Evolutionary conservation across 2,329 filamentous ascomycete genomes (phyloP), one percentile per base, ranked within the genome.

Genomic region (Xylariaceae sp.): DNA sequence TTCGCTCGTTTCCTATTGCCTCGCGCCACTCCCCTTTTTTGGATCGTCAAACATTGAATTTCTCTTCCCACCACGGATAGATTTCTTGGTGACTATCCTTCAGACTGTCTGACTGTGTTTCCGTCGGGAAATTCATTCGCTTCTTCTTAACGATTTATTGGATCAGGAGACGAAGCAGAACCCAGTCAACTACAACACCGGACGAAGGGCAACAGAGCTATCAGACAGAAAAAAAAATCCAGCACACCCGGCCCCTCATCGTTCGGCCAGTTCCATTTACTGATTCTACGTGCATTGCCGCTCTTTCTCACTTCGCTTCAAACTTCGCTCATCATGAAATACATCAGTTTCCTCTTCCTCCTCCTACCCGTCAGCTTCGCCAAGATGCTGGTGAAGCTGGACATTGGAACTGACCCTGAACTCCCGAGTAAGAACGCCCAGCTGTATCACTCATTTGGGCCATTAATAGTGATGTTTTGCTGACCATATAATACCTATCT

Each of bases 21-120:
- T 47, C 31, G n/a, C n/a, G n/a, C n/a, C n/a, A n/a, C n/a, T 23
- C n/a, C 44, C 21, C 31, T 85, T 78, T 76, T 83, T 87, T 64
- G 73, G 74, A 65, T 88, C 87, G 73, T 62, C 64, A 62, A 65
- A 58, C 61, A 67, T 66, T 50, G 46, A 65, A 65, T 63, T 66
- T 68, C 64, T 64, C 43, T 59, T 58, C 53, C 36, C 56, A 39
- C 11, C 19, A 29, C 24, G 53, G 37, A 44, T 55, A 61, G 66
- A 63, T 66, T 67, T 69, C 56, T 71, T 70, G 66, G 68, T 69
- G 64, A 61, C 64, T 63, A 71, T 69, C 61, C 58, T 66, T 68
- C 43, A 43, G 11, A 11, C 17, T 23, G 6, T 5, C 8, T 29
- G 23, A 12, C 16, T 43, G 47, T 45, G 6, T 61, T 57, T 53